Evolutionary conservation across 257 asterid genomes (phyloP).

Genomic region (Catharanthus roseus): DNA sequence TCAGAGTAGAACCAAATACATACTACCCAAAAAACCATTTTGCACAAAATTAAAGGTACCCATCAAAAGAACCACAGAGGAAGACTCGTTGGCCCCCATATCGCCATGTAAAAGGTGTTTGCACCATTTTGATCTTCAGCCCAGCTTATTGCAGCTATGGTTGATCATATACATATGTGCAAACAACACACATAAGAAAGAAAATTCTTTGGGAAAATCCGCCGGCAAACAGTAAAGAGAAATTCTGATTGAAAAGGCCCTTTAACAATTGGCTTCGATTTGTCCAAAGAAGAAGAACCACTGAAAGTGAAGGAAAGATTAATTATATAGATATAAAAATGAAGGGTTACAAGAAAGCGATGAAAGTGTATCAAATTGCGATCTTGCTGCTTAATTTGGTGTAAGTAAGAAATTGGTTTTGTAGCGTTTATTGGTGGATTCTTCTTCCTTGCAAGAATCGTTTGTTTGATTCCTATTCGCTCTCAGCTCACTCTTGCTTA

Average conservation of each 20-base stretch:
- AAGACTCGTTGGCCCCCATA: constrained; percentile 57
- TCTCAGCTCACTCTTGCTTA: neutral
- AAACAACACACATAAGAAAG: neutral
- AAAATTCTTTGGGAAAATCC: constrained; percentile 5
- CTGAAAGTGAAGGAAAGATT: constrained; percentile 13
- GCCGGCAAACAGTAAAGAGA: constrained; percentile 11
- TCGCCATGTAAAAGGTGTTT: constrained; percentile 55
- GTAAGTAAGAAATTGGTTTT: neutral
- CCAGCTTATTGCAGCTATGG: neutral
- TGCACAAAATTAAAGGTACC: constrained; percentile 29
- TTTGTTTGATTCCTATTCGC: neutral
- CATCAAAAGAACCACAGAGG: constrained; percentile 54
- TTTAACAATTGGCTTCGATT: constrained; percentile 8
- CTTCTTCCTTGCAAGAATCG: neutral
- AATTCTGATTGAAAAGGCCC: neutral
- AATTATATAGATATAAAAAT: neutral
- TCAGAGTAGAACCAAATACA: neutral
- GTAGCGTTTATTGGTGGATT: neutral
- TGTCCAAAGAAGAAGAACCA: constrained; percentile 16
- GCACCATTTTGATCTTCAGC: constrained; percentile 45
- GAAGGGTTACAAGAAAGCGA: neutral
- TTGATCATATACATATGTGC: constrained; percentile 1
- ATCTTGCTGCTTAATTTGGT: constrained; percentile 3
- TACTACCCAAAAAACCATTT: neutral
- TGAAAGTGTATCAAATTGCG: neutral